Evolutionary conservation across 805 yeast genomes (phyloP).

Genomic region (Wickerhamiella hasegawae): DNA sequence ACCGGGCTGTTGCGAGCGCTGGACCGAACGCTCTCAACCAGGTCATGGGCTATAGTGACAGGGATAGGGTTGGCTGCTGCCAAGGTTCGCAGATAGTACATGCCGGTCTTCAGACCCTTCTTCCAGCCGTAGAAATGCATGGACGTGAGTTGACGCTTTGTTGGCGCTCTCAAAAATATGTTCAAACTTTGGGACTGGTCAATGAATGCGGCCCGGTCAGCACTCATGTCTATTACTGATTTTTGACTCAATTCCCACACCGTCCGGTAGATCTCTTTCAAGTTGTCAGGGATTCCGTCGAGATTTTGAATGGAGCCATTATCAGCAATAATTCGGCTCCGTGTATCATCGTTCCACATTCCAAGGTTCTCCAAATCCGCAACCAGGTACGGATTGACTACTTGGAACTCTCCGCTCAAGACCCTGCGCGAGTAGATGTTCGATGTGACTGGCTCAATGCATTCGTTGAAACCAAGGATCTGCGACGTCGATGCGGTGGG

Average conservation of each 20-base stretch:
- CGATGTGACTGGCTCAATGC: constrained; percentile 87
- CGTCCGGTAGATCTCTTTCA: constrained; percentile 62
- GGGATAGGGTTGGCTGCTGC: constrained; percentile 94
- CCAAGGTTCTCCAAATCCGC: constrained; percentile 64
- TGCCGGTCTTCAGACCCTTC: constrained; percentile 92
- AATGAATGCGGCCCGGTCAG: constrained; percentile 51
- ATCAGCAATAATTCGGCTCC: constrained; percentile 50
- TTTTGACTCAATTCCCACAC: constrained; percentile 90
- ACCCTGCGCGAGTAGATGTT: constrained; percentile 80
- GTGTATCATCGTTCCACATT: constrained; percentile 62
- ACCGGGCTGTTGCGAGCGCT: too few species aligned
- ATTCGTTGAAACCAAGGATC: constrained; percentile 79
- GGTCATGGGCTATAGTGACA: constrained; percentile 46
- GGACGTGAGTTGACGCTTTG: constrained; percentile 83
- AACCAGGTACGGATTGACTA: constrained; percentile 68
- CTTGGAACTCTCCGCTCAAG: constrained; percentile 79
- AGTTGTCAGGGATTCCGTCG: constrained; percentile 47
- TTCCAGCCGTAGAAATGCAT: constrained; percentile 99
- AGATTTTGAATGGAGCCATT: constrained; percentile 76
- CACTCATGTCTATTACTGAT: constrained; percentile 66
- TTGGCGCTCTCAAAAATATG: constrained; percentile 69
- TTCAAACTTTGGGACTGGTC: constrained; percentile 91
- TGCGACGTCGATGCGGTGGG: constrained; percentile 97
- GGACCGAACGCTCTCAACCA: constrained; percentile 17
- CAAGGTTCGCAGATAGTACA: constrained; percentile 89